Evolutionary conservation across 345 rosid genomes (phyloP), one percentile per base, ranked within the genome.

Genomic region (Cardamine chenopodiifolia): DNA sequence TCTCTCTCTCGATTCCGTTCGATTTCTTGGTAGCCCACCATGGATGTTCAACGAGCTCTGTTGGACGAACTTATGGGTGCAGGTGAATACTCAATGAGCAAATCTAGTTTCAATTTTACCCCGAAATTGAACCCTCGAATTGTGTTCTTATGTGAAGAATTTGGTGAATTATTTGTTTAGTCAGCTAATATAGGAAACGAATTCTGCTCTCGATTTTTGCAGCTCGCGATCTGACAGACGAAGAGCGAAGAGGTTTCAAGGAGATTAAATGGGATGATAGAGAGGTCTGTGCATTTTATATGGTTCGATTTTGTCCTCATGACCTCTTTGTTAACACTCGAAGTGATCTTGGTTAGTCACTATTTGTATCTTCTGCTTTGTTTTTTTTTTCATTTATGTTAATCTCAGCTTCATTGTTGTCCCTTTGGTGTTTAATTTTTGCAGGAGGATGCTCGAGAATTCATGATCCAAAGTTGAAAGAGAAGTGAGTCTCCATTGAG

Each of bases 281-380:
- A 83, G 99, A 92, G 64, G 99, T 95, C 13, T 95, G 99, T 67
- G 87, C 88, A 3, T 90, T 83, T 69, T 92, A 86, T 72, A 95
- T 95, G 99, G 97, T 94, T 85, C 86, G 98, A 11, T 95, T 95
- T 71, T 95, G 99, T 61, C 98, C 99, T 56, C 97, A 95, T 28
- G 99, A 95, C 66, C 98, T 95, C 84, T 95, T 95, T 49, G 94
- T 95, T 83, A 95, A 95, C 83, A 95, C 99, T 54, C 84, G 86
- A 68, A 95, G 97, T 78, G 99, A 95, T 82, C 94, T 95, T 44
- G 99, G 98, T 95, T 61, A n/a, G 86, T 83, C 66, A 10, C 61
- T 31, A 2, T 8, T 17, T 39, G 70, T 44, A 8, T 3, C 19
- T 64, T 25, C 8, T 66, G 0, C 23, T 17, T 61, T 5, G 0